A percentile compares a stretch with the other conserved stretches of the same genome.
These are phyloP conservation scores for Solanum bukasovii DNA, from an alignment of 257 asterid species.

Conservation along the genomic window DNA sequence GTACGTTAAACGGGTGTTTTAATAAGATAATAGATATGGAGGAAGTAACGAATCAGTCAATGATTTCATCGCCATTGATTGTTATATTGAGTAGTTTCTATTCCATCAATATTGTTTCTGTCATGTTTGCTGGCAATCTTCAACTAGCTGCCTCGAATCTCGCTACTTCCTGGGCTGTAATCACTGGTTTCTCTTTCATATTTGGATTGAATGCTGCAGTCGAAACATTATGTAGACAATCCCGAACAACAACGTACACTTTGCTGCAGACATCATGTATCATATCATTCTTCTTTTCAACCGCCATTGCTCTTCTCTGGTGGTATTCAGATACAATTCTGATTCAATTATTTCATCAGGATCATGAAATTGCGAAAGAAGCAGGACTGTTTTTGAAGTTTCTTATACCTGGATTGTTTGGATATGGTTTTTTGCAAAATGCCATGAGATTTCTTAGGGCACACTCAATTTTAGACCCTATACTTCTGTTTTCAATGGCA, in stretches of 20 bases:
- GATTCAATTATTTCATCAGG: constrained; percentile 31
- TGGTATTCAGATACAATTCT: constrained; percentile 40
- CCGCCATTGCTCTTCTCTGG: constrained; percentile 39
- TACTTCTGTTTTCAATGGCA: constrained; percentile 33
- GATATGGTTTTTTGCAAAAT: constrained; percentile 51
- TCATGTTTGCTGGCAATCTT: constrained; percentile 66
- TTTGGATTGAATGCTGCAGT: constrained; percentile 68
- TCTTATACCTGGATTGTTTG: constrained; percentile 61
- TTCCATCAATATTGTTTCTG: constrained; percentile 52
- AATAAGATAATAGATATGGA: constrained; percentile 32
- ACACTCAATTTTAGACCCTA: constrained; percentile 38
- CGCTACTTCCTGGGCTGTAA: too few relatives aligned
- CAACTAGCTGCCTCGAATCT: constrained; percentile 22
- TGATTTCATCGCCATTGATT: constrained; percentile 53
- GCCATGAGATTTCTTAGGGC: constrained; percentile 61
- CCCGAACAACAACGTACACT: constrained; percentile 2
- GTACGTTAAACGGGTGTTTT: constrained; percentile 15
- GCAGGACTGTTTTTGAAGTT: constrained; percentile 53
- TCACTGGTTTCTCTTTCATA: constrained; percentile 10
- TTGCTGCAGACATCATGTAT: constrained; percentile 35
- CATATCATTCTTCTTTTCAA: constrained; percentile 25
- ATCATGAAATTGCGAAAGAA: constrained; percentile 30
- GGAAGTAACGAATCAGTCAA: constrained; percentile 53
- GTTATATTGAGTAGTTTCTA: constrained; percentile 37
- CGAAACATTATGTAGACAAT: constrained; percentile 72